Evolutionary conservation across 2,329 filamentous ascomycete species (phyloP).

Genomic region (Xylaria sp.): DNA sequence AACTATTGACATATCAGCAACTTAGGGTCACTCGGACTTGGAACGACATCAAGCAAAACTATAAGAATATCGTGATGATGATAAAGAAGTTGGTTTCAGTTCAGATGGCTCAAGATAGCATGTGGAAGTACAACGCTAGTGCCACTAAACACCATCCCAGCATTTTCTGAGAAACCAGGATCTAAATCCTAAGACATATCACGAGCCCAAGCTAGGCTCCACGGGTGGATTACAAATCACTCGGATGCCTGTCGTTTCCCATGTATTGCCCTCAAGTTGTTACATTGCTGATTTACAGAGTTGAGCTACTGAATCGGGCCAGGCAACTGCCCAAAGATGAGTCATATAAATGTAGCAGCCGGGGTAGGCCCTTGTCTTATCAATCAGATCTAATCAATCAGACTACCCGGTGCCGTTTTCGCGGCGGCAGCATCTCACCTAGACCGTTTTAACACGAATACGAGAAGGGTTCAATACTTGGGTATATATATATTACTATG

Average conservation of each 20-base stretch:
- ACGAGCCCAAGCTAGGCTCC: not conserved
- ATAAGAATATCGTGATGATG: no score
- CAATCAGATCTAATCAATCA: conserved; percentile 16
- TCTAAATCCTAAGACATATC: not conserved
- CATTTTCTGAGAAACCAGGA: not conserved
- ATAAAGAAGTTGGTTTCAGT: no score
- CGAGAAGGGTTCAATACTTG: not conserved
- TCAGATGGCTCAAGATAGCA: no score
- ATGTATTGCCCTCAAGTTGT: not conserved
- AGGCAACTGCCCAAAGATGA: not conserved
- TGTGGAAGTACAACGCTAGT: no score
- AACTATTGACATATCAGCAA: no score
- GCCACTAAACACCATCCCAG: no score
- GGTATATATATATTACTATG: not conserved
- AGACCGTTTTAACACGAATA: not conserved
- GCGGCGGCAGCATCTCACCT: not conserved
- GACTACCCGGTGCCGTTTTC: not conserved
- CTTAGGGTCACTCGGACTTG: no score
- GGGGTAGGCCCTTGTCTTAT: conserved; percentile 3
- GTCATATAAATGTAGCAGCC: not conserved
- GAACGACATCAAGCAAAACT: no score
- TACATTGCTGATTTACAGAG: not conserved
- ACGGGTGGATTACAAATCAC: not conserved
- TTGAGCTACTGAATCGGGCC: not conserved
- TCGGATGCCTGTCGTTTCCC: not conserved